Conservation (phyloP, 306 rosid species). For the Castanea crenata region DNA sequence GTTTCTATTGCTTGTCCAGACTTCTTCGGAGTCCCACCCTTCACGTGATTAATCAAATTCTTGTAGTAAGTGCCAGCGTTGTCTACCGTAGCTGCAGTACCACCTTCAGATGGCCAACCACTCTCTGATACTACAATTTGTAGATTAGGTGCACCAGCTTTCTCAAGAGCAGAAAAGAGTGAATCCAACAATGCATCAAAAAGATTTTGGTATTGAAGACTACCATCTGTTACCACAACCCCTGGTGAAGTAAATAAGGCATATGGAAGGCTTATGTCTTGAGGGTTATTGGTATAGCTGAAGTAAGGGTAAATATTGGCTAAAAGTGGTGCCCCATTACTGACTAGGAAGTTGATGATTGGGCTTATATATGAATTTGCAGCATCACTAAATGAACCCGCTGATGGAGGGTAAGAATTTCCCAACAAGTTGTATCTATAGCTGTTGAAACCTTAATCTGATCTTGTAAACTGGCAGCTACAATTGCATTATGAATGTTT, state of each 20-base stretch:
- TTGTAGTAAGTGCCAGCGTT: slow-evolving; percentile 43
- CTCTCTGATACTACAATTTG: slow-evolving; percentile 47
- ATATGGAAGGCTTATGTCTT: slow-evolving; percentile 17
- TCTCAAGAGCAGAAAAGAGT: slow-evolving; percentile 53
- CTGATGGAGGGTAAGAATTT: slow-evolving; percentile 39
- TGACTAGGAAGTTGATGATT: slow-evolving; percentile 30
- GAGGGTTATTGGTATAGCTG: slow-evolving; percentile 3
- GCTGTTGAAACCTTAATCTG: slow-evolving; percentile 59
- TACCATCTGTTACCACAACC: slow-evolving; percentile 17
- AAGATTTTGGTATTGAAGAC: slow-evolving; percentile 36
- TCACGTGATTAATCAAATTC: slow-evolving; percentile 51
- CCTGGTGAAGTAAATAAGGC: slow-evolving; percentile 48
- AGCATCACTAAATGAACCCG: slow-evolving; percentile 20
- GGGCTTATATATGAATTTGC: slow-evolving; percentile 35
- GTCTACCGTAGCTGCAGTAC: slow-evolving; percentile 13
- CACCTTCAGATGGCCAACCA: slow-evolving; percentile 17
- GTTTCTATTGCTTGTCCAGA: no score
- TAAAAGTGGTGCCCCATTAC: slow-evolving; percentile 59
- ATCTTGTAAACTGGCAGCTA: slow-evolving; percentile 34
- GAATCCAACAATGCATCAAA: slow-evolving; percentile 56
- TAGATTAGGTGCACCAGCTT: slow-evolving; percentile 8
- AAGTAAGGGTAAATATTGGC: slow-evolving; percentile 61
- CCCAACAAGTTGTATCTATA: slow-evolving; percentile 25
- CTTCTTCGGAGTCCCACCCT: slow-evolving; percentile 39
- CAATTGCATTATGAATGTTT: slow-evolving; percentile 37